A percentile compares a stretch with the other conserved stretches of the same genome.
These are phyloP conservation scores for Cordyceps pruinosa DNA, from an alignment of 2,329 filamentous ascomycete genomes.

Conservation along the genomic window DNA sequence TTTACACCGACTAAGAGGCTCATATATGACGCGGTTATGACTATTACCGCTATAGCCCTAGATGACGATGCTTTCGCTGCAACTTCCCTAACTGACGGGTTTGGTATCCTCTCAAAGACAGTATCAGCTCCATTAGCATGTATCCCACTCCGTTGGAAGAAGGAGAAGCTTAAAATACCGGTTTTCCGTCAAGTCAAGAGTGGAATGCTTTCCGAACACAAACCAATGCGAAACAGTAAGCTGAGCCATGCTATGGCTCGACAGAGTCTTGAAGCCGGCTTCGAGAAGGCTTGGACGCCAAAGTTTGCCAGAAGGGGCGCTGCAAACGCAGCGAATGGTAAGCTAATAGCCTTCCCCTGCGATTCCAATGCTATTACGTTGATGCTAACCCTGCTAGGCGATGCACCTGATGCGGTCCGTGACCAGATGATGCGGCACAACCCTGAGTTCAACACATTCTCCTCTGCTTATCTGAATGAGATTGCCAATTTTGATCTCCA, in stretches of 20 bases:
- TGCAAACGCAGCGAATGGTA: constrained; percentile 20
- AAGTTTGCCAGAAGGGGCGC: constrained; percentile 17
- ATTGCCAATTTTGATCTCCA: constrained; percentile 24
- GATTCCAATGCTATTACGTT: background rate
- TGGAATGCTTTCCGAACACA: constrained; percentile 12
- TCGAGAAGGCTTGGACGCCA: constrained; percentile 16
- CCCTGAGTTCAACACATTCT: constrained; percentile 22
- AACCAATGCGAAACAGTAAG: constrained; percentile 21
- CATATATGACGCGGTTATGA: constrained; percentile 21
- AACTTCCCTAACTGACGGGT: constrained; percentile 17
- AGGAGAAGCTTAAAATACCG: constrained; percentile 21
- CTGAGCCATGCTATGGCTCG: constrained; percentile 21
- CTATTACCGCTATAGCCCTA: constrained; percentile 21
- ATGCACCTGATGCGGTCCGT: constrained; percentile 20
- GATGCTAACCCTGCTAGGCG: constrained; percentile 16
- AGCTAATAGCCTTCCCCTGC: background rate
- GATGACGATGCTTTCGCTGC: constrained; percentile 21
- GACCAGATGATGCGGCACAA: constrained; percentile 25
- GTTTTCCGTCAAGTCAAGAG: constrained; percentile 18
- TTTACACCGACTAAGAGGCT: constrained; percentile 21
- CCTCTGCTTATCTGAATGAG: constrained; percentile 23
- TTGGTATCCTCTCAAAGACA: constrained; percentile 15
- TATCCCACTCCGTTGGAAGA: constrained; percentile 21
- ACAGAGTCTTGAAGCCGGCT: constrained; percentile 20
- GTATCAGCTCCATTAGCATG: constrained; percentile 15